Evolutionary conservation across 73 alveolate genomes (phyloP), one percentile per base, ranked within the genome.

Genomic region (Symbiodinium natans): DNA sequence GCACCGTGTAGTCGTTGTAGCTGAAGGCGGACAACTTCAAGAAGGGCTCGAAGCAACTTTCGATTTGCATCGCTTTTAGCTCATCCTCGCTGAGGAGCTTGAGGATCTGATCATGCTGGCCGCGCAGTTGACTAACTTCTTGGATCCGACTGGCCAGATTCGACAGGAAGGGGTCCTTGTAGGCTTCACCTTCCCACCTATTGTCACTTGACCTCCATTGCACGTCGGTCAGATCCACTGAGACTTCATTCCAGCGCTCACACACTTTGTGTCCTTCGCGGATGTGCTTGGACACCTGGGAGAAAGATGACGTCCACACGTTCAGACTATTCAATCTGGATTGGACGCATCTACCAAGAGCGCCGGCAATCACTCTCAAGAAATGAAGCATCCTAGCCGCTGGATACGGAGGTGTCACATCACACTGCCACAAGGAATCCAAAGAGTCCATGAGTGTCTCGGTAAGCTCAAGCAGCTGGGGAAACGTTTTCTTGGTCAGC

Each of bases 61-160:
- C 94, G 17, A 93, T n/a, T 41, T 90, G 97, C 89, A 71, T 73
- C 29, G 77, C 97, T 31, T 83, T 90, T 48, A 90, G 77, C 77
- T 93, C 99, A 21, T 93, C 94, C 39, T 80, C 86, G 80, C 94
- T 83, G 9, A 82, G 87, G 63, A 83, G 82, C 74, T 83, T 82
- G 68, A 82, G 41, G 87, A 93, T 83, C 93, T 93, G 99, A 29
- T 93, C 99, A 42, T 93, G 93, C 59, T 93, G 99, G 63, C 99
- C 90, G 5, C 99, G 93, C 82, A 93, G 42, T 59, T 93, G 93
- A 11, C 92, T 48, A 80, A 92, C 98, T 46, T 82, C 99, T 34
- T 82, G 86, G 40, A 93, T 83, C 10, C 99, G 99, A 29, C 27
- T 23, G 2, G 94, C 99, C 13, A 93, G 71, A 40, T 63, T 48